Evolutionary conservation across 2,329 filamentous ascomycete genomes (phyloP).

Genomic region (Aureobasidium lini): DNA sequence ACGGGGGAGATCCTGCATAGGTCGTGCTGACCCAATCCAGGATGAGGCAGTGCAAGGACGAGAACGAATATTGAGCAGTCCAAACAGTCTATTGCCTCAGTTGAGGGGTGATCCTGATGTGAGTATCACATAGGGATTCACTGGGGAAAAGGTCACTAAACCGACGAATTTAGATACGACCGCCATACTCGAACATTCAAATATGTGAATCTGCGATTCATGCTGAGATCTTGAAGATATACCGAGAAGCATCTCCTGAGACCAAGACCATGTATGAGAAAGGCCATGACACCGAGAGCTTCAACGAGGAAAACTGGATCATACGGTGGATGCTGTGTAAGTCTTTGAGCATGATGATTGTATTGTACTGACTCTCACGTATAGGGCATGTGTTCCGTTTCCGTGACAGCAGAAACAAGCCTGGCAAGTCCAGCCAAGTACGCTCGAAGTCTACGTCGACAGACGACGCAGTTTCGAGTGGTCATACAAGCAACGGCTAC

Average conservation of each 20-base stretch:
- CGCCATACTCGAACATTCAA: slow-evolving; percentile 40
- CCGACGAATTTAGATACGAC: slow-evolving; percentile 15
- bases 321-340: slow-evolving; percentile 43
- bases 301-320: slow-evolving; percentile 43
- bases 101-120: slow-evolving; percentile 26
- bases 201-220: slow-evolving; percentile 43
- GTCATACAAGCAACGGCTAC: slow-evolving; percentile 18
- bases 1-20: neutral
- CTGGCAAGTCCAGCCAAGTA: neutral
- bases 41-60: slow-evolving; percentile 37
- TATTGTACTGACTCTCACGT: neutral
- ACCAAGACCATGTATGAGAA: slow-evolving; percentile 36
- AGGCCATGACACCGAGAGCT: slow-evolving; percentile 33
- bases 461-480: neutral
- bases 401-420: slow-evolving; percentile 30
- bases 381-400: slow-evolving; percentile 42
- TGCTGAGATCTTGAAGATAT: slow-evolving; percentile 36
- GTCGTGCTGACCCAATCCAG: slow-evolving; percentile 21
- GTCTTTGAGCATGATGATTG: neutral
- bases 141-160: neutral
- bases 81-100: slow-evolving; percentile 32
- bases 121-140: neutral
- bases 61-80: slow-evolving; percentile 33
- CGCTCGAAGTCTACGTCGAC: neutral
- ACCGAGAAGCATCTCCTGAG: slow-evolving; percentile 30